Base-by-base conservation (phyloP, 2,329 filamentous ascomycete species). In the Beauveria rudraprayagi region DNA sequence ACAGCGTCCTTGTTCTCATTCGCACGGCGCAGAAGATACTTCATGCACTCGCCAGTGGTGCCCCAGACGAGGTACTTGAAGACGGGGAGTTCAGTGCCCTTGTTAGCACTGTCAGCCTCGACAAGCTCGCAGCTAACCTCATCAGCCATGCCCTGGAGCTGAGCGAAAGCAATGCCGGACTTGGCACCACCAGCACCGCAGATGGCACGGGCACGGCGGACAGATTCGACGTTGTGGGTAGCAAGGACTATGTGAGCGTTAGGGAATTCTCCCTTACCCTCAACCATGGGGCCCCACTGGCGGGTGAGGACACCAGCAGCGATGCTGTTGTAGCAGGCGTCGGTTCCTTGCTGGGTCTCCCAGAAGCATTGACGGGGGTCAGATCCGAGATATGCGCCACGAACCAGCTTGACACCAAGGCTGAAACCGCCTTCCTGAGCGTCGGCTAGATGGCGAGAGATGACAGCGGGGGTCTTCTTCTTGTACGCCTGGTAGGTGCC, bases 81-180 rank as follows among this genome's bases (percentile, higher is more conserved):
- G 24, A 87, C 87, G 19, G 88, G 80, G 46, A 89, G 77, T 8
- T 66, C 63, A 16, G 67, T 59, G 10, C 66, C 62, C 60, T 66
- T 66, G 57, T 63, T 59, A 19, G 64, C 66, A 57, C 70, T 69
- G 58, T 70, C 69, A 10, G 74, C 73, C 64, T 76, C 72, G 37
- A 76, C 72, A 16, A 87, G 74, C 70, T 85, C 83, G 70, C 84
- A 87, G 71, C 88, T 91, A 57, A 97, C 86, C 71, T 97, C 92
- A 67, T 97, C 93, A 1, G 93, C 93, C 93, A 97, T 97, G 46
- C 93, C 92, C 77, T 93, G 89, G 1, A 97, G 83, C 76, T 97
- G 92, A 3, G 89, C 78, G 52, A 76, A 78, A 0, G 73, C 72
- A 48, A 77, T 68, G 26, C 71, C 70, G 0, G 73, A 74, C 68